A percentile compares a stretch with the other conserved stretches of the same genome.
Evolutionary conservation across 495 filamentous ascomycete genomes (phyloP).

Genomic region (Trichoderma orchidacearum): DNA sequence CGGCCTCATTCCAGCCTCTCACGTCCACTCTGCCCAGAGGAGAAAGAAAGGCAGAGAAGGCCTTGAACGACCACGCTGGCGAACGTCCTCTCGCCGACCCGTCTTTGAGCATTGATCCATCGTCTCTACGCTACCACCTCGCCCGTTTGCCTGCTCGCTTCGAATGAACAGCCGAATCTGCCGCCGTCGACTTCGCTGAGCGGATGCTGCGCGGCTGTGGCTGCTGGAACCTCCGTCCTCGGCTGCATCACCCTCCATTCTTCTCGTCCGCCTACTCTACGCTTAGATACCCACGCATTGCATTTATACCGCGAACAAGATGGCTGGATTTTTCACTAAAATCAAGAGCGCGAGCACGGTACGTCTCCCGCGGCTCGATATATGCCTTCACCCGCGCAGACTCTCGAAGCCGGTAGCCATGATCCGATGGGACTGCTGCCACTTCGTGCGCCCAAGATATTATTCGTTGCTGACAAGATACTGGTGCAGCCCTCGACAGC

Average conservation of each 20-base stretch:
- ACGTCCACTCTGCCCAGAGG: not conserved
- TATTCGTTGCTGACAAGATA: not conserved
- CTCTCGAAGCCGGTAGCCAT: not conserved
- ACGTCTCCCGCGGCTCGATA: not conserved
- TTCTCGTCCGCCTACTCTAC: not conserved
- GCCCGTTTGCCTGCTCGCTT: not conserved
- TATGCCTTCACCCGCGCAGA: not conserved
- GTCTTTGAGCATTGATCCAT: not conserved
- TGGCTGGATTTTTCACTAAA: slow-evolving; percentile 9
- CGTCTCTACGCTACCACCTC: not conserved
- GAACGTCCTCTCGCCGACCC: not conserved
- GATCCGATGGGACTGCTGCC: not conserved
- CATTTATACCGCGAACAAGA: not conserved
- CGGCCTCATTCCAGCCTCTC: not conserved
- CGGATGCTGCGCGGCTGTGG: not conserved
- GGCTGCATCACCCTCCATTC: not conserved
- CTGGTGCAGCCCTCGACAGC: not conserved
- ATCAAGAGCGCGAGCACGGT: slow-evolving; percentile 5
- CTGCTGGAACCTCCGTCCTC: not conserved
- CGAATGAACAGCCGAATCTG: not conserved
- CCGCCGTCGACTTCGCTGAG: not conserved
- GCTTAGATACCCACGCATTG: not conserved
- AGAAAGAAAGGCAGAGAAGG: not conserved
- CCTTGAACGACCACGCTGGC: not conserved
- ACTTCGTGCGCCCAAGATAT: not conserved